Percentiles rank a stretch among this genome's conserved stretches.
These are phyloP conservation scores for Candida ipomoeae DNA, from an alignment of 805 yeast genomes.

Conservation along the genomic window DNA sequence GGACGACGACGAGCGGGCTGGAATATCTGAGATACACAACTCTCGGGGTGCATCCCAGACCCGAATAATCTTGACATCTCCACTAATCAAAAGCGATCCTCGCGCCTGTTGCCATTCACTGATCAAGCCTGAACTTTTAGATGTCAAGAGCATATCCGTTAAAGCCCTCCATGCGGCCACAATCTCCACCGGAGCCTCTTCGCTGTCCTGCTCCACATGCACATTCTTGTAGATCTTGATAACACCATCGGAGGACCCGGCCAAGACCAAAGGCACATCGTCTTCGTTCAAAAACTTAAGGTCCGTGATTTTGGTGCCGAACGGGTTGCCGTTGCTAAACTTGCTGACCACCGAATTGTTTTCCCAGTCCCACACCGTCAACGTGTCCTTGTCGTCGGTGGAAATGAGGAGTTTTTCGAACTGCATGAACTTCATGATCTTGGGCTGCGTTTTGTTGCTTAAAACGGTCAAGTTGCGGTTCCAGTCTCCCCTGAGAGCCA, in stretches of 20 bases:
- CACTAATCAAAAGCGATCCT: conserved; percentile 86
- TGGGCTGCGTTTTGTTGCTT: conserved; percentile 77
- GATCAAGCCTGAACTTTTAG: conserved; percentile 75
- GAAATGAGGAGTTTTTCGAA: conserved; percentile 81
- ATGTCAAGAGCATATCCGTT: conserved; percentile 76
- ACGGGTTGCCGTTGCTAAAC: conserved; percentile 80
- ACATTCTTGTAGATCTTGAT: conserved; percentile 79
- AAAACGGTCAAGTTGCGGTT: conserved; percentile 53
- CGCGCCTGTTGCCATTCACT: conserved; percentile 97
- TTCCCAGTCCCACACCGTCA: conserved; percentile 88
- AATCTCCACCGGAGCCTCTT: conserved; percentile 45
- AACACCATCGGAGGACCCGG: conserved; percentile 95
- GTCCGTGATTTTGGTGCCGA: conserved; percentile 86
- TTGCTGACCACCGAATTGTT: conserved; percentile 51
- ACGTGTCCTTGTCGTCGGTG: conserved; percentile 77
- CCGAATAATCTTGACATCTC: conserved; percentile 87
- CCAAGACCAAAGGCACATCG: conserved; percentile 75
- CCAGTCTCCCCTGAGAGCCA: conserved; percentile 87
- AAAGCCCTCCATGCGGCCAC: conserved; percentile 92
- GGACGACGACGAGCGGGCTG: conserved; percentile 86
- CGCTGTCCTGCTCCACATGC: conserved; percentile 31
- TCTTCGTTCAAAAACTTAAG: conserved; percentile 86
- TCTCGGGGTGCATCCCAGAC: conserved; percentile 98
- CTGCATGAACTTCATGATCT: conserved; percentile 75
- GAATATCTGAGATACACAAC: conserved; percentile 77